phyloP scores from a whole-genome alignment of 202 grass and related monocot species.

The Eragrostis tef region DNA sequence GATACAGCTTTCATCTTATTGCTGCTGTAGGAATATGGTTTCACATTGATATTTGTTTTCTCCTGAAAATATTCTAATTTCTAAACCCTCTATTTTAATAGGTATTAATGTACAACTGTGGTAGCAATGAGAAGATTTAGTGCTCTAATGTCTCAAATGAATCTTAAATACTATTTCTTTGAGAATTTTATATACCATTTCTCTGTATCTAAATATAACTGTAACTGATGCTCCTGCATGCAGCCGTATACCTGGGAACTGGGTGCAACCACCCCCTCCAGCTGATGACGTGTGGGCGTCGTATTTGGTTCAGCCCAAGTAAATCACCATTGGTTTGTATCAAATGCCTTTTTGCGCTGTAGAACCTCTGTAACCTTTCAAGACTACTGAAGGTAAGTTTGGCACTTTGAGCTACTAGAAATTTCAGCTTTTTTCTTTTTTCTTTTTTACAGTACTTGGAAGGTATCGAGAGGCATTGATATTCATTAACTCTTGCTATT shows the following conservation, averaged over 20 bases:
- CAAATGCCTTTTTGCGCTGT: conserved; percentile 37
- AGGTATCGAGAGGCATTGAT: background rate
- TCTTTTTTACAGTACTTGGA: background rate
- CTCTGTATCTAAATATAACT: conserved; percentile 31
- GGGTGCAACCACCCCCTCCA: conserved; percentile 78
- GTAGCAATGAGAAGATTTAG: background rate
- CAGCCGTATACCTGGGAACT: conserved; percentile 81
- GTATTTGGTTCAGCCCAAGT: conserved; percentile 69
- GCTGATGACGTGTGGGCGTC: conserved; percentile 90
- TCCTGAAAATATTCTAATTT: background rate
- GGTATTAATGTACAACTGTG: background rate
- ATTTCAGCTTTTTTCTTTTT: background rate
- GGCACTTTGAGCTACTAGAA: conserved; percentile 2
- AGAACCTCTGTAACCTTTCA: conserved; percentile 17
- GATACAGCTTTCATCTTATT: conserved; percentile 34
- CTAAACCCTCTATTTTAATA: background rate
- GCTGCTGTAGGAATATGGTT: conserved; percentile 14
- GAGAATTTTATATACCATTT: background rate
- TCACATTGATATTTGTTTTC: conserved; percentile 18
- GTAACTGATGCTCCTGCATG: conserved; percentile 41
- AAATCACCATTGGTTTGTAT: conserved; percentile 35
- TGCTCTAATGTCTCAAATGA: background rate
- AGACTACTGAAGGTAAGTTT: conserved; percentile 35
- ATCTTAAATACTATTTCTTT: background rate
- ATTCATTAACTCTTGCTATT: background rate